Evolutionary conservation across 441 rosid species (phyloP).

Genomic region (Codiaeum variegatum): DNA sequence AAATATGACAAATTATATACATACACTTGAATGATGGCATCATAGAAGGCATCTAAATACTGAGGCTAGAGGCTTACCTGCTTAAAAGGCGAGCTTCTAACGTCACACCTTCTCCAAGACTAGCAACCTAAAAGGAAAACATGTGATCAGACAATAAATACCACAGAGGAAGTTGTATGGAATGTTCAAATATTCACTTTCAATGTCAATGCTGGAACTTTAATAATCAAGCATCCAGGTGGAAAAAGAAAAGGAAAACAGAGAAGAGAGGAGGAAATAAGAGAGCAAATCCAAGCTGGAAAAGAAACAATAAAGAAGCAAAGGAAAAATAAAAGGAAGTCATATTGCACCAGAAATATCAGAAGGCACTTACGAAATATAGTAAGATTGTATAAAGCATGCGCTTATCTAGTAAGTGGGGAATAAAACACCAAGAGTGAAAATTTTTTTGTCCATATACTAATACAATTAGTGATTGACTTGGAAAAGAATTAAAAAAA

Average conservation of each 20-base stretch:
- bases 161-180: not conserved
- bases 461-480: not conserved
- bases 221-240: not conserved
- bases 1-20: constrained; percentile 16
- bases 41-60: constrained; percentile 11
- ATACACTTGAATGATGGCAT: constrained; percentile 1
- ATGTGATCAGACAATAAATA: constrained; percentile 14
- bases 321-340: not conserved
- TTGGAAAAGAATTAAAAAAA: not conserved
- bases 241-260: not conserved
- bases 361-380: not conserved
- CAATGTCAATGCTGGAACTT: not conserved
- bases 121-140: constrained; percentile 47
- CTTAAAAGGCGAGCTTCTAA: constrained; percentile 73
- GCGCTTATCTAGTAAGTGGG: not conserved
- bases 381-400: not conserved
- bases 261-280: not conserved
- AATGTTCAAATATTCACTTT: not conserved
- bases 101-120: constrained; percentile 76
- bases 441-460: not conserved
- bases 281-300: not conserved
- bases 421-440: not conserved
- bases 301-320: not conserved
- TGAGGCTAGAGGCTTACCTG: constrained; percentile 57
- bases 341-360: not conserved